These are phyloP conservation scores for Pythium vanterpoolii DNA, from an alignment of 352 stramenopile species.

Conservation along the genomic window DNA sequence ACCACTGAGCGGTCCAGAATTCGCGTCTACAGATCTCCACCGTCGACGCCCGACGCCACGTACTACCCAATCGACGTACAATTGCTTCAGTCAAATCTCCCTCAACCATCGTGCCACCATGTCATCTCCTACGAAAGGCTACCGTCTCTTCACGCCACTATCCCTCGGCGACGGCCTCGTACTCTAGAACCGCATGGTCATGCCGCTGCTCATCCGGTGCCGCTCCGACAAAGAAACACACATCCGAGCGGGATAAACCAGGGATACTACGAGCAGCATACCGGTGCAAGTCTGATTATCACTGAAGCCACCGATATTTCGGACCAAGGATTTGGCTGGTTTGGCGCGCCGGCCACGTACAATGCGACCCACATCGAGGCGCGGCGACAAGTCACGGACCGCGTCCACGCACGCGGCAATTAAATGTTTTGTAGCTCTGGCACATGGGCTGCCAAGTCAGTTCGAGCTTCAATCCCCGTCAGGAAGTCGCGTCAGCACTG, in stretches of 20 bases:
- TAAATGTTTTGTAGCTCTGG: background rate
- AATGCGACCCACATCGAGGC: background rate
- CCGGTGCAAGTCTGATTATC: conserved; percentile 28
- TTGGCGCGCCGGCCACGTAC: background rate
- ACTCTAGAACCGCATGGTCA: conserved; percentile 16
- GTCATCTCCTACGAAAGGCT: too few relatives aligned
- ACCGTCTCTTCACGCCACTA: conserved; percentile 12
- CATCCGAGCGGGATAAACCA: conserved; percentile 32
- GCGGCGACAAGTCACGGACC: background rate
- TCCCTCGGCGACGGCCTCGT: conserved; percentile 14
- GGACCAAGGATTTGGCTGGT: background rate
- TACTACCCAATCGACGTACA: too few relatives aligned
- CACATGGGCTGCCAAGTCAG: conserved; percentile 21
- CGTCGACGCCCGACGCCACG: too few relatives aligned
- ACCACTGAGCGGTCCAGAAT: too few relatives aligned
- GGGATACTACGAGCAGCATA: conserved; percentile 28
- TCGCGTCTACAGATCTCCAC: too few relatives aligned
- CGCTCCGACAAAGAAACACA: conserved; percentile 11
- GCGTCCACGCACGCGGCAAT: background rate
- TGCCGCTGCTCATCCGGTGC: conserved; percentile 30
- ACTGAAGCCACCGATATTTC: conserved; percentile 15
- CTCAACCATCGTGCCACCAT: too few relatives aligned
- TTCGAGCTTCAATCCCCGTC: conserved; percentile 27
- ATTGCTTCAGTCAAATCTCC: too few relatives aligned
- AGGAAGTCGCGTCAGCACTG: conserved; percentile 31